Base-by-base conservation (phyloP, 768 basidiomycete species). In the Kwoniella sp. region DNA sequence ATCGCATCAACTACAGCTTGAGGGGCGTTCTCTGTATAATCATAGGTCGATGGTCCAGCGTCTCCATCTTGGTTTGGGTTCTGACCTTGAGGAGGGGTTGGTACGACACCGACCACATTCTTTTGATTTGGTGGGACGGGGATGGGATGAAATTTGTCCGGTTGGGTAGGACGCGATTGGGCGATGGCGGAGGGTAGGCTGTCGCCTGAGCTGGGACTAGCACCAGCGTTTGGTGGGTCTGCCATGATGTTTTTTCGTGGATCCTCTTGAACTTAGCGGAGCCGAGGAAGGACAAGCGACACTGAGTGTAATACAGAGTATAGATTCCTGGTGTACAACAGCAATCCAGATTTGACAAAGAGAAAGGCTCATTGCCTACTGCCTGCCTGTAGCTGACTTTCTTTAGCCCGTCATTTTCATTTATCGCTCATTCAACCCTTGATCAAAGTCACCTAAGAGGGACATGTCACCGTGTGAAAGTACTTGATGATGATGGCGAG, bases 11-110 rank as follows among this genome's bases (percentile, higher is more conserved):
- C 67, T 51, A 67, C 68, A 13, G 65, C 70, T 44, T 72, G 70
- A 25, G 64, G 72, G 25, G 71, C 73, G 58, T 69, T 74, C 72
- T 70, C 73, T 44, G 66, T 76, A 66, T 73, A 75, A 44, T 73
- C 76, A 53, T 75, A 63, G 9, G 55, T 52, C 2, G 65, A 65
- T 22, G 62, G 62, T 30, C 55, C 62, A 33, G 48, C 62, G 24
- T 64, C 49, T 51, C 48, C 52, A 40, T 40, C 55, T 10, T 48
- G 21, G 17, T 44, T 24, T 33, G 5, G 33, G 7, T 3, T 24
- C 13, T 27, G 26, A 22, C 15, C 53, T 30, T 55, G 44, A 2
- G 44, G 19, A 6, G 61, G 61, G 2, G 48, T 24, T 17, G 60
- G 60, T 24, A 62, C 53, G 8, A 24, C 17, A 36, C 40, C 26